phyloP scores from a whole-genome alignment of 345 rosid genomes.

The Cardamine resedifolia region DNA sequence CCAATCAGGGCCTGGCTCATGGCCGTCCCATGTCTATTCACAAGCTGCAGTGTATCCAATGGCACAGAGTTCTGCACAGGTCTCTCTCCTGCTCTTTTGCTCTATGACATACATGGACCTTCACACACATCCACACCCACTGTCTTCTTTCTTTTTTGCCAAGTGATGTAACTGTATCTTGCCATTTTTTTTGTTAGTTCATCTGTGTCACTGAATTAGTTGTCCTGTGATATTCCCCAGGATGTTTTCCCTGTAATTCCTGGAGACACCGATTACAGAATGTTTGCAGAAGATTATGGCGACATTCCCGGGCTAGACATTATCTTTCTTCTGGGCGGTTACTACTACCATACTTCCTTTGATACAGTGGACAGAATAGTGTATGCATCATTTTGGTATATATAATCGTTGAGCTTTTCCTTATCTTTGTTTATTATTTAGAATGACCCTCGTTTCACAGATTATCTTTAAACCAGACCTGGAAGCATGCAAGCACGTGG shows the following conservation, averaged over 20 bases:
- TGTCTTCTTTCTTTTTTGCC: background rate
- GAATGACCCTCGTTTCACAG: constrained; percentile 36
- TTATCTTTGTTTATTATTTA: constrained; percentile 32
- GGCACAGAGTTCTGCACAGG: constrained; percentile 99
- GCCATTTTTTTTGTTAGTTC: background rate
- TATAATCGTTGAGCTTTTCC: constrained; percentile 32
- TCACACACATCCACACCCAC: background rate
- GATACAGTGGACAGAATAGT: constrained; percentile 94
- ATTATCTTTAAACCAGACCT: constrained; percentile 61
- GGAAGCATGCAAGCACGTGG: constrained; percentile 99
- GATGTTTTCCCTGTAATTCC: constrained; percentile 92
- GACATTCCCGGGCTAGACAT: constrained; percentile 95
- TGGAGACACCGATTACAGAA: constrained; percentile 95
- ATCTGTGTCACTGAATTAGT: constrained; percentile 18
- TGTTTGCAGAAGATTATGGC: constrained; percentile 87
- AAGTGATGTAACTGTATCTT: constrained; percentile 5
- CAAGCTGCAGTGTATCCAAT: constrained; percentile 85
- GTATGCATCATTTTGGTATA: constrained; percentile 85
- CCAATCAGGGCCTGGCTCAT: constrained; percentile 96
- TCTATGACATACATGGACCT: background rate
- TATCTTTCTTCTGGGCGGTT: constrained; percentile 94
- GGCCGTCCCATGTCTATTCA: constrained; percentile 85
- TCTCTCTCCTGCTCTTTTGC: constrained; percentile 29
- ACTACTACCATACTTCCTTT: constrained; percentile 92
- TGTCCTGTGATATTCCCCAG: constrained; percentile 42